Evolutionary conservation across 2,329 filamentous ascomycete species (phyloP).

Genomic region (Hypoxylon sp.): DNA sequence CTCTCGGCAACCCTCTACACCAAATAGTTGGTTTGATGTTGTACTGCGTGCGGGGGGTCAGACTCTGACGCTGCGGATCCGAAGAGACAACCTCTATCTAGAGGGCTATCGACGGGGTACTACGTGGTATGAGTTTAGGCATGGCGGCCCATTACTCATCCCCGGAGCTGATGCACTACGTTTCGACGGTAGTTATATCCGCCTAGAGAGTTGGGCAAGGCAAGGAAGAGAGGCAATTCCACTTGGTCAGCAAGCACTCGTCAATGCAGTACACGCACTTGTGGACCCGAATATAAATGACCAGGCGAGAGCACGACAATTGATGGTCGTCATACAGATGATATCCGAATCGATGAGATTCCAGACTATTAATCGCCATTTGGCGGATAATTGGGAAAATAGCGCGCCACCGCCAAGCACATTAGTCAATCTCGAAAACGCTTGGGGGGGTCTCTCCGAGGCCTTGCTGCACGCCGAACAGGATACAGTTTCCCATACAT

Average conservation of each 20-base stretch:
- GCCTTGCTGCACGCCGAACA: conserved; percentile 13
- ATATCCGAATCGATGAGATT: conserved; percentile 23
- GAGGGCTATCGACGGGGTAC: conserved; percentile 8
- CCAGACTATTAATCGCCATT: conserved; percentile 5
- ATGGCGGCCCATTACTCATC: background rate
- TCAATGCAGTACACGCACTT: background rate
- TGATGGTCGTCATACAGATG: conserved; percentile 30
- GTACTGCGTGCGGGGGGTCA: background rate
- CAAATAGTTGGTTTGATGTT: conserved; percentile 11
- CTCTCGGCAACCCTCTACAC: conserved; percentile 2
- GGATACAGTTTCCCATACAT: background rate
- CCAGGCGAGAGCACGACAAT: conserved; percentile 1
- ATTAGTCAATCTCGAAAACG: background rate
- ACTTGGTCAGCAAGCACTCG: background rate
- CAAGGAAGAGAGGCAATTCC: background rate
- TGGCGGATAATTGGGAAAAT: conserved; percentile 7
- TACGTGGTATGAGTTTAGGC: conserved; percentile 10
- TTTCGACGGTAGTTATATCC: background rate
- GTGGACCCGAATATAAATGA: background rate
- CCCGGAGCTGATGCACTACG: background rate
- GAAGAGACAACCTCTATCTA: conserved; percentile 12
- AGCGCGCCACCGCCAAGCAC: background rate
- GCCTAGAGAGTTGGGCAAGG: background rate
- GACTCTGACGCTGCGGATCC: conserved; percentile 5
- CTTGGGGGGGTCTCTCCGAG: conserved; percentile 9